Evolutionary conservation across 495 filamentous ascomycete species (phyloP).

Genomic region (Lepraria neglecta): DNA sequence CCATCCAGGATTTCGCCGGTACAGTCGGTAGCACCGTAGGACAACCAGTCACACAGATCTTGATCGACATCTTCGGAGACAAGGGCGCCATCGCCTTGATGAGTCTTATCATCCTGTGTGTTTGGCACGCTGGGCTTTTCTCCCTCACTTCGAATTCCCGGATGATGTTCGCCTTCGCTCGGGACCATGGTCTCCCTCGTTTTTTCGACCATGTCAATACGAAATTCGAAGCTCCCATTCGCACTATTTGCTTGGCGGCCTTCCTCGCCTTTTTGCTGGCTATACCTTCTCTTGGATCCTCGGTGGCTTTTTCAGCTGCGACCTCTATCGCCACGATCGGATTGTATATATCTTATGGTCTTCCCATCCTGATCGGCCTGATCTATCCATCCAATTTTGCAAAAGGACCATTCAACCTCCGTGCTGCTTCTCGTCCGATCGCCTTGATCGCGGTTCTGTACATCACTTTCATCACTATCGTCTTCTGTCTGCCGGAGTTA

Average conservation of each 20-base stretch:
- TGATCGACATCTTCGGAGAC: conserved; percentile 50
- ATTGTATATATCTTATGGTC: conserved; percentile 58
- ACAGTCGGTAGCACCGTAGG: conserved; percentile 39
- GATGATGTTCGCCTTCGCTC: conserved; percentile 60
- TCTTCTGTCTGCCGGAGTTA: conserved; percentile 59
- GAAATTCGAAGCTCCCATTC: conserved; percentile 45
- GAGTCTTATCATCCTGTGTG: conserved; percentile 52
- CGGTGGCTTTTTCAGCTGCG: conserved; percentile 55
- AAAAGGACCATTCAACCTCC: conserved; percentile 53
- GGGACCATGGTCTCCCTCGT: conserved; percentile 43
- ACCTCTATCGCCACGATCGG: conserved; percentile 60
- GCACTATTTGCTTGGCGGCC: conserved; percentile 52
- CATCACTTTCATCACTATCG: conserved; percentile 48
- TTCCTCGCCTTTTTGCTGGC: conserved; percentile 53
- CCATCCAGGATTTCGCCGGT: conserved; percentile 49
- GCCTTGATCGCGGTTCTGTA: conserved; percentile 42
- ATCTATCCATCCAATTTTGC: conserved; percentile 42
- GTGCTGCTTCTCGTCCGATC: conserved; percentile 47
- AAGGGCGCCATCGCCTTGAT: conserved; percentile 51
- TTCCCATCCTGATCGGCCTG: conserved; percentile 54
- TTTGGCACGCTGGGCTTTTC: conserved; percentile 57
- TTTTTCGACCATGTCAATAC: conserved; percentile 43
- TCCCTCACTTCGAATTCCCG: conserved; percentile 53
- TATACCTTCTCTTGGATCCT: conserved; percentile 53
- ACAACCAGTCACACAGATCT: conserved; percentile 53